A percentile compares a stretch with the other conserved stretches of the same genome.
Conservation (phyloP, 2,329 filamentous ascomycete species). For the Calonectria hongkongensis region DNA sequence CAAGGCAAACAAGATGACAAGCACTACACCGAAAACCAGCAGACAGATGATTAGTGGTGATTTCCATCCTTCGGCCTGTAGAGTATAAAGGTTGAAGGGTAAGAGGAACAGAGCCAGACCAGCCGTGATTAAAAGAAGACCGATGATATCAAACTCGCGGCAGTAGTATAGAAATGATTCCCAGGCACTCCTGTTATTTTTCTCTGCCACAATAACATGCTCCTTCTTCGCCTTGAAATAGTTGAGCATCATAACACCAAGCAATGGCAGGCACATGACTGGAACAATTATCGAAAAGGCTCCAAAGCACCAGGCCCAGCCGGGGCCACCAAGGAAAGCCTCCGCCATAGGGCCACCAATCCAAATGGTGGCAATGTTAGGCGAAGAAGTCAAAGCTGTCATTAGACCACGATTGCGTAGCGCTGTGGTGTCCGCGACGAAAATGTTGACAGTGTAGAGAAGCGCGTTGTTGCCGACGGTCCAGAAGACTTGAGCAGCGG, state of each 20-base stretch:
- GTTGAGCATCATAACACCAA: slow-evolving; percentile 73
- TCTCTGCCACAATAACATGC: slow-evolving; percentile 48
- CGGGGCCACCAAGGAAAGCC: slow-evolving; percentile 70
- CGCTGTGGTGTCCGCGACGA: slow-evolving; percentile 80
- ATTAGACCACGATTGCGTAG: slow-evolving; percentile 72
- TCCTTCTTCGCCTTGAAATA: slow-evolving; percentile 72
- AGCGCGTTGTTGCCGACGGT: slow-evolving; percentile 76
- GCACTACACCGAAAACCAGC: slow-evolving; percentile 70
- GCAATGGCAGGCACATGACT: slow-evolving; percentile 77
- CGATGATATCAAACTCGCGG: slow-evolving; percentile 60
- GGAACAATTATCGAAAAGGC: slow-evolving; percentile 80
- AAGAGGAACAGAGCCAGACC: slow-evolving; percentile 73
- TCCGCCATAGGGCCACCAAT: slow-evolving; percentile 75
- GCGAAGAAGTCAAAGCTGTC: slow-evolving; percentile 76
- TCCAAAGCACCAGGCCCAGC: slow-evolving; percentile 82
- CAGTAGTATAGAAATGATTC: slow-evolving; percentile 63
- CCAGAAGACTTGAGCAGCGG: slow-evolving; percentile 79
- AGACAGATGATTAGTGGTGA: slow-evolving; percentile 68
- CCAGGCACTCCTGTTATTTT: not conserved
- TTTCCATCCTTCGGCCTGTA: slow-evolving; percentile 60
- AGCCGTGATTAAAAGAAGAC: slow-evolving; percentile 69
- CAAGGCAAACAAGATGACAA: slow-evolving; percentile 66
- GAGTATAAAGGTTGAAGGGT: slow-evolving; percentile 72
- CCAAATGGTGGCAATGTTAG: slow-evolving; percentile 81
- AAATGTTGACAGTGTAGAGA: slow-evolving; percentile 76